phyloP scores from a whole-genome alignment of 805 yeast genomes.

The Starmerella stigmatis region DNA sequence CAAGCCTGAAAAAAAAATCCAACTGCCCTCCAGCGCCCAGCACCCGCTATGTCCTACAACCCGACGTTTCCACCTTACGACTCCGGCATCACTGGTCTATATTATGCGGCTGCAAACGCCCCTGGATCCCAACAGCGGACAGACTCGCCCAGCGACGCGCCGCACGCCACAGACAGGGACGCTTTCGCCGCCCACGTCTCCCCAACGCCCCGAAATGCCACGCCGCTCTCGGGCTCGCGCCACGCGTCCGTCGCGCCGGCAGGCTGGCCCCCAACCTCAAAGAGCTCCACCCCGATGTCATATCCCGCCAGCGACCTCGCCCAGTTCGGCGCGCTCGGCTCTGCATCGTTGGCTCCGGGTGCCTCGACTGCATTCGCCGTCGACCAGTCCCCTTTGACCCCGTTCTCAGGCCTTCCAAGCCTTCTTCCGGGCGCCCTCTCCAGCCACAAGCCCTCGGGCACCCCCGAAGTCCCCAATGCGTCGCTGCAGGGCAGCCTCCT shows the following conservation, averaged over 20 bases:
- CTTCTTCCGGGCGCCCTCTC: neutral
- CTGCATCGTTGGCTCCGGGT: neutral
- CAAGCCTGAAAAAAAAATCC: neutral
- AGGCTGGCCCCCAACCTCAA: constrained; percentile 2
- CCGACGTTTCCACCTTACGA: neutral
- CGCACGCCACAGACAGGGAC: neutral
- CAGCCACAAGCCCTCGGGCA: neutral
- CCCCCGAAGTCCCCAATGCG: neutral
- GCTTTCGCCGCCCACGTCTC: neutral
- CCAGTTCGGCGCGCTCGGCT: neutral
- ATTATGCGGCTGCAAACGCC: constrained; percentile 1
- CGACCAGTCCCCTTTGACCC: neutral
- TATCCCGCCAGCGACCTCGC: neutral
- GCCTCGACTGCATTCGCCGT: neutral
- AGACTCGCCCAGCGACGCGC: constrained; percentile 1
- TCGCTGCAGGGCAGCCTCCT: neutral
- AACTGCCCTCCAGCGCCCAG: neutral
- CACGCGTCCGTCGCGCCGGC: neutral
- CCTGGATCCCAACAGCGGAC: neutral
- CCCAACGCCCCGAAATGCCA: neutral
- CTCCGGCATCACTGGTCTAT: neutral
- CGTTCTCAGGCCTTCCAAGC: neutral
- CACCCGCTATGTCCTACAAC: constrained; percentile 2
- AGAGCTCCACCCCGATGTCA: neutral
- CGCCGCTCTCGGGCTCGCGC: neutral